Conservation (phyloP, 1,284 basidiomycete genomes). For the Trichosporon ovoides region DNA sequence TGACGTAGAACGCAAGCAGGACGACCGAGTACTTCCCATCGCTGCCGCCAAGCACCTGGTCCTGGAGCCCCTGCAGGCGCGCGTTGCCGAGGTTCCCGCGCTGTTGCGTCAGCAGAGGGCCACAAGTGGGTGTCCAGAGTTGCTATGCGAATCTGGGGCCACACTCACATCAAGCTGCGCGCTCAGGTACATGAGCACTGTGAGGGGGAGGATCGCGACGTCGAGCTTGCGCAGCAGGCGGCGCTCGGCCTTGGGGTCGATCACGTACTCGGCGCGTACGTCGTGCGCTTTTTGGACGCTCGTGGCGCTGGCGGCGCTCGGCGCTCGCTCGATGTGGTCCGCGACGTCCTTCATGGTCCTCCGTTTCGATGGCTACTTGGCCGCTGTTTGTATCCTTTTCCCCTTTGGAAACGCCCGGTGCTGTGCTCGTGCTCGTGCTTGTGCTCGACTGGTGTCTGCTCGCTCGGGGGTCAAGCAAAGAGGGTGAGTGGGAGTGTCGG, state of each 20-base stretch:
- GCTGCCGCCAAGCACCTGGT: conserved; percentile 23
- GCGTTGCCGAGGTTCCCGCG: conserved; percentile 34
- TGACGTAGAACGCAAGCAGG: conserved; percentile 32
- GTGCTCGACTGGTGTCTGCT: no score
- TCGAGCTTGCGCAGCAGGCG: conserved; percentile 27
- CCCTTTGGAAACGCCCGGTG: no score
- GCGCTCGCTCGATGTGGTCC: background rate
- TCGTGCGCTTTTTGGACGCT: background rate
- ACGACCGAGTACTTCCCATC: conserved; percentile 36
- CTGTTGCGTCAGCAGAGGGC: conserved; percentile 5
- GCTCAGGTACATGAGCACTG: conserved; percentile 16
- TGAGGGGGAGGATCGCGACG: conserved; percentile 22
- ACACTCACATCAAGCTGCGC: conserved; percentile 2
- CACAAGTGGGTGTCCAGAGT: no score
- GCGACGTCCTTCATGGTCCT: background rate
- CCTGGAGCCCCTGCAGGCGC: conserved; percentile 29
- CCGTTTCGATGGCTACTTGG: background rate
- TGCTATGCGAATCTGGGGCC: no score
- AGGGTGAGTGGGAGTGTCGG: background rate
- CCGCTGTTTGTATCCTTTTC: no score
- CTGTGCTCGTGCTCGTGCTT: no score
- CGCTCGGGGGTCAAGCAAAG: background rate
- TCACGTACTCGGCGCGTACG: background rate
- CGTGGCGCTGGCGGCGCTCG: no score
- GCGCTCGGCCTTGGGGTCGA: conserved; percentile 19